A percentile compares a stretch with the other conserved stretches of the same genome.
Conservation (phyloP, 345 rosid species). For the Raphanus sativus region DNA sequence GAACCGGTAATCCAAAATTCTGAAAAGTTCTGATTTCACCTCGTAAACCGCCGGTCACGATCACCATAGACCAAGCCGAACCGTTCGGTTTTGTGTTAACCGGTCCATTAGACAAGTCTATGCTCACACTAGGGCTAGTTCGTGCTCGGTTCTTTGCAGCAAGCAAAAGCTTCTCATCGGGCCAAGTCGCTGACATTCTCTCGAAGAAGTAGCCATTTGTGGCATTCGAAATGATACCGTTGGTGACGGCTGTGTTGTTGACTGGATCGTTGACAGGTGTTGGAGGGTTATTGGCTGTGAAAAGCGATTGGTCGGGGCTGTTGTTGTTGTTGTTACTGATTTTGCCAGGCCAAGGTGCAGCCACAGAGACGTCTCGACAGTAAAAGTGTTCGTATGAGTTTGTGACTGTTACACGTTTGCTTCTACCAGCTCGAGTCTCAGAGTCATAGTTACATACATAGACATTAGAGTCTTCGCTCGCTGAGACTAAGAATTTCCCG, state of each 20-base stretch:
- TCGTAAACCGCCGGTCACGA: slow-evolving; percentile 82
- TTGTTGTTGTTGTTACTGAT: slow-evolving; percentile 36
- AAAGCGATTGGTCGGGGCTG: slow-evolving; percentile 49
- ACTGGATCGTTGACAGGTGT: slow-evolving; percentile 57
- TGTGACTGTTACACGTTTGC: slow-evolving; percentile 68
- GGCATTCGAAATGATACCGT: slow-evolving; percentile 78
- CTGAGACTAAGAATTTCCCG: slow-evolving; percentile 78
- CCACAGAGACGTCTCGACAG: slow-evolving; percentile 77
- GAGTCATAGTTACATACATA: slow-evolving; percentile 88
- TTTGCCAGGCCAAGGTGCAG: slow-evolving; percentile 92
- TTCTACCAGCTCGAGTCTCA: slow-evolving; percentile 74
- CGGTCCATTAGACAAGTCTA: slow-evolving; percentile 52
- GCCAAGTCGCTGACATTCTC: slow-evolving; percentile 90
- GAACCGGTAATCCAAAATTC: slow-evolving; percentile 87
- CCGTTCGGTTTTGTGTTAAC: slow-evolving; percentile 41
- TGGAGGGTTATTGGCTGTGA: slow-evolving; percentile 75
- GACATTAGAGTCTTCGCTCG: slow-evolving; percentile 90
- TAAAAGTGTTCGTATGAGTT: slow-evolving; percentile 78
- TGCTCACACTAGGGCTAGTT: slow-evolving; percentile 53
- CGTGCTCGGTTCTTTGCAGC: slow-evolving; percentile 46
- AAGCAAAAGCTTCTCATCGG: slow-evolving; percentile 67
- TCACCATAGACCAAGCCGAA: slow-evolving; percentile 84
- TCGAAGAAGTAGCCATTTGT: slow-evolving; percentile 83
- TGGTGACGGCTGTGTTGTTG: slow-evolving; percentile 29
- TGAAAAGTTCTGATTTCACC: slow-evolving; percentile 86